Percentiles rank a stretch among this genome's conserved stretches.
Conservation (phyloP, 129 eudicot species). For the Artemisia argyi region DNA sequence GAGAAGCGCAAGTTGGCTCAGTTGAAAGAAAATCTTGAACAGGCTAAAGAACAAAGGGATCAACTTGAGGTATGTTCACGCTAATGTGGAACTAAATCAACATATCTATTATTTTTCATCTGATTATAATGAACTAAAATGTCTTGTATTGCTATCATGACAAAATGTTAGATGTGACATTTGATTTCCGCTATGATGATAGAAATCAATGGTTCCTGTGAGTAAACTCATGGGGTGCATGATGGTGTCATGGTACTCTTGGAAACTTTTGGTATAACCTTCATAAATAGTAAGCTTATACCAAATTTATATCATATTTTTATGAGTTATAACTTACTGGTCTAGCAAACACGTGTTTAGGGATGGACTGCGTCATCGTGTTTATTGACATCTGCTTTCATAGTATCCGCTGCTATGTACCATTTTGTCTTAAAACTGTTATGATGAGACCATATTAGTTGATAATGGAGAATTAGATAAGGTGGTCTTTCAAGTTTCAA, state of each 20-base stretch:
- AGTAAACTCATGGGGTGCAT: background rate
- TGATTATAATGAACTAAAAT: too few species aligned
- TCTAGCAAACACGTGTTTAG: too few species aligned
- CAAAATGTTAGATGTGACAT: background rate
- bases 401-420: background rate
- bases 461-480: background rate
- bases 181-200: background rate
- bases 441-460: background rate
- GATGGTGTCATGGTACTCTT: background rate
- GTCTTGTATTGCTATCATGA: background rate
- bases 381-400: too few species aligned
- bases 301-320: background rate
- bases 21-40: constrained; percentile 51
- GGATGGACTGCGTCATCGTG: background rate
- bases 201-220: background rate
- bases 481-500: background rate
- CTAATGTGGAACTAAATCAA: background rate
- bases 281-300: background rate
- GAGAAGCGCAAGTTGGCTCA: constrained; percentile 50
- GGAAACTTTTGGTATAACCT: background rate
- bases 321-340: background rate
- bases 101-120: background rate
- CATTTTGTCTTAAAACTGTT: background rate
- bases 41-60: constrained; percentile 50
- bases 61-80: constrained; percentile 66